These are phyloP conservation scores for Corrigiola litoralis DNA, from an alignment of 179 eudicot species.

Conservation along the genomic window DNA sequence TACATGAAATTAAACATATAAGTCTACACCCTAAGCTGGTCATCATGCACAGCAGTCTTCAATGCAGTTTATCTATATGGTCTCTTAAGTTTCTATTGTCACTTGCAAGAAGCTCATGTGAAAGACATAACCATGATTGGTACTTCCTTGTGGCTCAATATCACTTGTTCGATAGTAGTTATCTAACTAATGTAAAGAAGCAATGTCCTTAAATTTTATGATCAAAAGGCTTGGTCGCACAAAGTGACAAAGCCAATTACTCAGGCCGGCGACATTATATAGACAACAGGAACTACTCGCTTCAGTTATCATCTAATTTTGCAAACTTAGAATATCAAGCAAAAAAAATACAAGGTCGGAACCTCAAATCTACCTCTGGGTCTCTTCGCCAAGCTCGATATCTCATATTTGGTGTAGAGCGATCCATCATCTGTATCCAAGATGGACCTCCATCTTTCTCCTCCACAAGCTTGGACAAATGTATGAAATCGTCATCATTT, in stretches of 20 bases:
- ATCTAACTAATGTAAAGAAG: neutral
- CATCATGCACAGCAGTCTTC: neutral
- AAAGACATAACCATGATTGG: neutral
- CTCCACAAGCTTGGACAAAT: slow-evolving; percentile 66
- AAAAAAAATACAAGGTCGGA: neutral
- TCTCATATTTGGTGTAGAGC: slow-evolving; percentile 61
- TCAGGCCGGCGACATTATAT: neutral
- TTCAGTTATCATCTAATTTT: neutral
- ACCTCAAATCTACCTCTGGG: slow-evolving; percentile 39
- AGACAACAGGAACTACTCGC: neutral
- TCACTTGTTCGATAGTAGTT: neutral
- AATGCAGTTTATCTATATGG: neutral
- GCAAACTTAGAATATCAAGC: neutral
- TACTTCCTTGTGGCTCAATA: neutral
- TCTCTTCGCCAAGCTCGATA: slow-evolving; percentile 95
- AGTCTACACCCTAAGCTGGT: too few relatives aligned
- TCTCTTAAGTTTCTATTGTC: neutral
- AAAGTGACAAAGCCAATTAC: neutral
- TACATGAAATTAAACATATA: neutral
- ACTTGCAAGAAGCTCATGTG: neutral
- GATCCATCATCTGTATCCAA: slow-evolving; percentile 89
- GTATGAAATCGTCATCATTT: slow-evolving; percentile 49
- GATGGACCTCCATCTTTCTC: slow-evolving; percentile 78
- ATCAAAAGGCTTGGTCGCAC: neutral
- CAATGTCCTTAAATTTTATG: neutral